These are phyloP conservation scores for Dendrocalamus latiflorus DNA, from an alignment of 202 grass and related monocot species.

Conservation along the genomic window DNA sequence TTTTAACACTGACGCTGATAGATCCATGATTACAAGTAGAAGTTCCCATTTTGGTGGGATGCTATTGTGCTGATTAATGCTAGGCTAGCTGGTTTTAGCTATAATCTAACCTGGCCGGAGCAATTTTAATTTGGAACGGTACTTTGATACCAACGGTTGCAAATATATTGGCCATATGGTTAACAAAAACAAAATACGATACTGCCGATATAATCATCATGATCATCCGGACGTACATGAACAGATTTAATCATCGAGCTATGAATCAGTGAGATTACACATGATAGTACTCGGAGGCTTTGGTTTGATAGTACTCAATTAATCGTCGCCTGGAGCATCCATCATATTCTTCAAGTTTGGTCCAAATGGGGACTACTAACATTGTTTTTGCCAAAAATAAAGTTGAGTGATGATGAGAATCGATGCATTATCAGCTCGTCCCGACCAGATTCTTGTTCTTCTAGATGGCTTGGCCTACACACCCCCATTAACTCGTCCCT, in stretches of 20 bases:
- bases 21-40: not conserved
- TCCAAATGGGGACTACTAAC: not conserved
- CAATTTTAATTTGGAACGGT: not conserved
- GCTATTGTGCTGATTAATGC: not conserved
- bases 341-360: conserved; percentile 13
- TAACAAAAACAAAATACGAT: not conserved
- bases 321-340: not conserved
- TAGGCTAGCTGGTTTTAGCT: not conserved
- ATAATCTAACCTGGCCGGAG: not conserved
- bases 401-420: conserved; percentile 11
- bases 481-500: conserved; percentile 8
- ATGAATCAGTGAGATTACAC: not conserved
- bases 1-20: conserved; percentile 11
- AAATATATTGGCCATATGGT: not conserved
- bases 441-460: conserved; percentile 28
- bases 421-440: not conserved
- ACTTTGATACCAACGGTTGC: not conserved
- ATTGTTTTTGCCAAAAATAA: not conserved
- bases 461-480: conserved; percentile 15
- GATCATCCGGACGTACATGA: too few species aligned
- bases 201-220: too few species aligned
- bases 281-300: not conserved
- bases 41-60: not conserved
- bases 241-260: too few species aligned
- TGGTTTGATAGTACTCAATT: not conserved